phyloP scores from a whole-genome alignment of 805 yeast genomes.

The Lipomyces mesembrius region DNA sequence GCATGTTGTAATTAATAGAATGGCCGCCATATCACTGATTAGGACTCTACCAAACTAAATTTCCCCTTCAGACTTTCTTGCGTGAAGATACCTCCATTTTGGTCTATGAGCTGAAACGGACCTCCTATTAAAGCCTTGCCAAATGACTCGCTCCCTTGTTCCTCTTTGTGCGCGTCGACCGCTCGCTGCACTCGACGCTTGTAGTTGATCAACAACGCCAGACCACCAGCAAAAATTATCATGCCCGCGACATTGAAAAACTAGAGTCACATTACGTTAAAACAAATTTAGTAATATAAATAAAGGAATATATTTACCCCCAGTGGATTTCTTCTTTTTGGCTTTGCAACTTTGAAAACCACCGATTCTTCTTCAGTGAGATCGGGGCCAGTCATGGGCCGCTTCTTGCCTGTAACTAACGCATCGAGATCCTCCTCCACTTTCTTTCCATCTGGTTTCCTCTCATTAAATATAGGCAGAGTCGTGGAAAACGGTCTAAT shows the following conservation, averaged over 20 bases:
- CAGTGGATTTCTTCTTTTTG: constrained; percentile 16
- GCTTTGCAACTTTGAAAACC: constrained; percentile 19
- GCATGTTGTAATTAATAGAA: neutral
- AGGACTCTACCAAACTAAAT: constrained; percentile 60
- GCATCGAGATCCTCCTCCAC: constrained; percentile 18
- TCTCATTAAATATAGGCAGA: neutral
- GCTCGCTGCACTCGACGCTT: constrained; percentile 30
- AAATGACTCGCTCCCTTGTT: constrained; percentile 22
- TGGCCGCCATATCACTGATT: neutral
- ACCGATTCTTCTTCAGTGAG: constrained; percentile 22
- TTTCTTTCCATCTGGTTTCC: constrained; percentile 4
- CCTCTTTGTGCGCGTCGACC: constrained; percentile 24
- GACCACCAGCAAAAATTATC: constrained; percentile 17
- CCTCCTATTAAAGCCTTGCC: constrained; percentile 96
- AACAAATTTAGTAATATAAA: neutral
- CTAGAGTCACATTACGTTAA: constrained; percentile 13
- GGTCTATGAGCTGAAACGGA: constrained; percentile 73
- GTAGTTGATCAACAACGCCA: constrained; percentile 21
- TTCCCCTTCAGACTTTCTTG: constrained; percentile 74
- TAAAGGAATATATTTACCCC: constrained; percentile 18
- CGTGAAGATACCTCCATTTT: constrained; percentile 73
- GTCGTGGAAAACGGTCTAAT: constrained; percentile 12
- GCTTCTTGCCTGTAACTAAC: constrained; percentile 13
- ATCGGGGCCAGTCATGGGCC: constrained; percentile 15
- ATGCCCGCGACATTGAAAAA: constrained; percentile 26